phyloP scores from a whole-genome alignment of 2,329 filamentous ascomycete species.

The Cladophialophora yegresii region DNA sequence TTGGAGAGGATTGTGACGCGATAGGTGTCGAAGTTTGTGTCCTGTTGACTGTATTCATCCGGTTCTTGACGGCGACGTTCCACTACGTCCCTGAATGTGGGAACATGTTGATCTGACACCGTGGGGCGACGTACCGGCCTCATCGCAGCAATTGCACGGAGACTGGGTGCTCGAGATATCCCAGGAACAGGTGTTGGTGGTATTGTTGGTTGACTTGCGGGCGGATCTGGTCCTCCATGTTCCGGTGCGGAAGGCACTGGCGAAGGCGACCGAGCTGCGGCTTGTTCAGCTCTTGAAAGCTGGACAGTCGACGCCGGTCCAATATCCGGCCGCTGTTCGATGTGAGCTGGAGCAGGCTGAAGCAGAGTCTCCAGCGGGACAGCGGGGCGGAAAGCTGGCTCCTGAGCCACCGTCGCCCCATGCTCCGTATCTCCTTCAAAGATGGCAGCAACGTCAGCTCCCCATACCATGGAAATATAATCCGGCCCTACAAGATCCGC shows the following conservation, averaged over 20 bases:
- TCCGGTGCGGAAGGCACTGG: neutral
- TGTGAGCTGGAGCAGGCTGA: constrained; percentile 4
- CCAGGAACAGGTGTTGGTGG: constrained; percentile 24
- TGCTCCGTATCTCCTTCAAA: neutral
- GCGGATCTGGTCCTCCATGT: neutral
- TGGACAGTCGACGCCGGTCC: neutral
- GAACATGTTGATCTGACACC: constrained; percentile 29
- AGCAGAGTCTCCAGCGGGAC: constrained; percentile 21
- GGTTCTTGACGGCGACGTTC: constrained; percentile 6
- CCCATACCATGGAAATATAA: neutral
- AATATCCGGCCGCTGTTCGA: neutral
- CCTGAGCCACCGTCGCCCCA: neutral
- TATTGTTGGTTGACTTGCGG: neutral
- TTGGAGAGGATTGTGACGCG: constrained; percentile 30
- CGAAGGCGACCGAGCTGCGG: neutral
- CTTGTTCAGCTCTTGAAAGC: neutral
- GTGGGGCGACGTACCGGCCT: constrained; percentile 33
- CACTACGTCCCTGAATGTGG: constrained; percentile 14
- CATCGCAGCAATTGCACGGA: constrained; percentile 19
- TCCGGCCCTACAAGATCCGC: neutral
- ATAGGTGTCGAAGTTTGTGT: constrained; percentile 15
- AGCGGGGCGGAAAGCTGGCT: constrained; percentile 8
- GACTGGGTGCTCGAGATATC: constrained; percentile 27
- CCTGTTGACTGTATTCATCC: neutral
- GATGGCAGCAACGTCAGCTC: neutral